Conservation (phyloP, 768 basidiomycete species). For the Chalciporus piperatus region DNA sequence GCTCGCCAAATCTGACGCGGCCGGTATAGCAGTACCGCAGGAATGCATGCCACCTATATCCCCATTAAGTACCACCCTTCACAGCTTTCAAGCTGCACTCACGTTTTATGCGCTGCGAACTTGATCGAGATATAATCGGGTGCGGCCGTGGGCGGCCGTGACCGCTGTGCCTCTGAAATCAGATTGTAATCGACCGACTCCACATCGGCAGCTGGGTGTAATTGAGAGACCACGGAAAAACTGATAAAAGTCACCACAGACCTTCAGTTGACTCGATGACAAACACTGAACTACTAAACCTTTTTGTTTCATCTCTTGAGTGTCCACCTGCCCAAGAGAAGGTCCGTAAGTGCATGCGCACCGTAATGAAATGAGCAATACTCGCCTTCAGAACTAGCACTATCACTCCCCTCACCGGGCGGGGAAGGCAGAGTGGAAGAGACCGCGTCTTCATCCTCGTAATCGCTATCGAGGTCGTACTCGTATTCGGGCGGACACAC, state of each 20-base stretch:
- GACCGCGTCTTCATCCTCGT: constrained; percentile 15
- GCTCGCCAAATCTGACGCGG: constrained; percentile 10
- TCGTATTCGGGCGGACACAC: constrained; percentile 10
- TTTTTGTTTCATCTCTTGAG: not conserved
- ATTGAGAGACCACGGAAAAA: constrained; percentile 7
- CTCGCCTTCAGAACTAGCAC: constrained; percentile 1
- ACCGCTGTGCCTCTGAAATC: not conserved
- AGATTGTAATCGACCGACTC: not conserved
- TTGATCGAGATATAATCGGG: not conserved
- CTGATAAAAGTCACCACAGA: not conserved
- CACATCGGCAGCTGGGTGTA: constrained; percentile 3
- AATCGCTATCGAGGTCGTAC: constrained; percentile 26
- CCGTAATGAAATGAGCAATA: not conserved
- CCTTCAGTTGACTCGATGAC: constrained; percentile 11
- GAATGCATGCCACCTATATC: constrained; percentile 20
- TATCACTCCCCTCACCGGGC: not conserved
- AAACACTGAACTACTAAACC: constrained; percentile 4
- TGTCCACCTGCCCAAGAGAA: constrained; percentile 2
- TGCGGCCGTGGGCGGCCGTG: not conserved
- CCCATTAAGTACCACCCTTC: not conserved
- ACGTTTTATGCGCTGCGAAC: constrained; percentile 20
- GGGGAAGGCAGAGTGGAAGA: not conserved
- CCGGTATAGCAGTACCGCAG: constrained; percentile 29
- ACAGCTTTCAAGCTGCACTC: not conserved
- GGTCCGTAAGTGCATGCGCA: not conserved